Base-by-base conservation (phyloP, 129 eudicot genomes). In the Escallonia rubra region DNA sequence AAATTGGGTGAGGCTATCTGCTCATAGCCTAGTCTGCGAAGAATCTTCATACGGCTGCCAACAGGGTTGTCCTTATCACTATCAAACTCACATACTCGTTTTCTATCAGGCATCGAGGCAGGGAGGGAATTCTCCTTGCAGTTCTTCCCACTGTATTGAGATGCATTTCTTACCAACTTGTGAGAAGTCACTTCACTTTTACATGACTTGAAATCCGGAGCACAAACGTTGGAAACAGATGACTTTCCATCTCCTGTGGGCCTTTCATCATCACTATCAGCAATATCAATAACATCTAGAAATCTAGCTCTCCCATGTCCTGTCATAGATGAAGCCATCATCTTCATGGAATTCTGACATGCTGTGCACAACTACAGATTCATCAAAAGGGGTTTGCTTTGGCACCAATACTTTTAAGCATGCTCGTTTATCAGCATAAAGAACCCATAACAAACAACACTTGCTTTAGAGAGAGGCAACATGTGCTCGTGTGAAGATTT, bases 251-350 rank as follows among this genome's bases (percentile, higher is more conserved):
- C 76, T 10, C 72, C 57, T 11, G 14, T 34, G 4, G 55, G 63
- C 41, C 10, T 53, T 47, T 76, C 87, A 60, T 76, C 75, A 45
- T 76, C 85, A 15, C 83, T 76, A 42, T 76, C 79, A 67, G 4
- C 61, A 3, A 83, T 61, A 6, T 74, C 59, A 60, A 80, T 78
- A 53, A 80, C 42, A 41, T 71, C 66, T 59, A 0, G 13, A 39
- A 43, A 5, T 10, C 63, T 39, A 42, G 63, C 13, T 52, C 64
- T 41, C 10, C 23, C 43, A 63, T 43, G 3, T 12, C 49, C 39
- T 38, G 55, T 59, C 58, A 41, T 11, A 7, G 71, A 67, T n/a
- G 61, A 40, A 42, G 4, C 71, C 47, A 42, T 43, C 8, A 34
- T 59, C 34, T 64, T 70, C 5, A 3, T 44, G 59, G 52, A 51